phyloP scores from a whole-genome alignment of 192 early-diverging fungal genomes.

The Gryganskiella cystojenkinii region DNA sequence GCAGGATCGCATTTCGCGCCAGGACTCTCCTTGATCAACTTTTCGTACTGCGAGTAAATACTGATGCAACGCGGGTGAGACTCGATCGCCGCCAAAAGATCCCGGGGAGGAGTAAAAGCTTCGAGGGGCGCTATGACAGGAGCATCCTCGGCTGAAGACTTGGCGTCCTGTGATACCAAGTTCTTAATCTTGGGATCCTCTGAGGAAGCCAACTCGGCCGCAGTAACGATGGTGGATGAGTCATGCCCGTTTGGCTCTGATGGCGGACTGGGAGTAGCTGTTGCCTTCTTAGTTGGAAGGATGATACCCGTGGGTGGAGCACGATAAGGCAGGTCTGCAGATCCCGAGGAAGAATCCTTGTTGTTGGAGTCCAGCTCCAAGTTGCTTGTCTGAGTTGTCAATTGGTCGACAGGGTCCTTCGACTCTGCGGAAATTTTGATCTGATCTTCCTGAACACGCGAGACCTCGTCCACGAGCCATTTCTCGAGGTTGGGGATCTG shows the following conservation, averaged over 20 bases:
- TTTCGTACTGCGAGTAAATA: constrained; percentile 46
- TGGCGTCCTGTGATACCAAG: constrained; percentile 4
- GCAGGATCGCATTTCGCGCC: constrained; percentile 1
- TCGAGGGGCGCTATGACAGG: constrained; percentile 38
- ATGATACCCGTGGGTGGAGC: constrained; percentile 41
- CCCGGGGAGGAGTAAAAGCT: constrained; percentile 37
- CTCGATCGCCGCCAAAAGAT: constrained; percentile 21
- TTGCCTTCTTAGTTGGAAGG: constrained; percentile 1
- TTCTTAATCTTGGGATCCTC: constrained; percentile 40
- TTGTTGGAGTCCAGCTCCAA: constrained; percentile 13
- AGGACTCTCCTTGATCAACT: constrained; percentile 30
- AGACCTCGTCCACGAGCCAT: constrained; percentile 37
- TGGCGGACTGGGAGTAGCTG: neutral
- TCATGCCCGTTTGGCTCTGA: constrained; percentile 2
- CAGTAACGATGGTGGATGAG: constrained; percentile 16
- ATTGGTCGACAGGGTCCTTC: constrained; percentile 10
- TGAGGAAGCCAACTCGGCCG: constrained; percentile 12
- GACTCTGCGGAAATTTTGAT: neutral
- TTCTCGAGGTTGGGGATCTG: constrained; percentile 38
- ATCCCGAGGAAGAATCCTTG: neutral
- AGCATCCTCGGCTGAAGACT: constrained; percentile 19
- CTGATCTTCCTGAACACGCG: constrained; percentile 28
- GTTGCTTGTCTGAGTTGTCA: constrained; percentile 15
- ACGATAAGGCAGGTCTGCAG: constrained; percentile 33
- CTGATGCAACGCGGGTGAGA: constrained; percentile 39